Percentiles rank a stretch among this genome's conserved stretches.
phyloP scores from a whole-genome alignment of 768 basidiomycete species.

The Phylloporus rhodoxanthus region DNA sequence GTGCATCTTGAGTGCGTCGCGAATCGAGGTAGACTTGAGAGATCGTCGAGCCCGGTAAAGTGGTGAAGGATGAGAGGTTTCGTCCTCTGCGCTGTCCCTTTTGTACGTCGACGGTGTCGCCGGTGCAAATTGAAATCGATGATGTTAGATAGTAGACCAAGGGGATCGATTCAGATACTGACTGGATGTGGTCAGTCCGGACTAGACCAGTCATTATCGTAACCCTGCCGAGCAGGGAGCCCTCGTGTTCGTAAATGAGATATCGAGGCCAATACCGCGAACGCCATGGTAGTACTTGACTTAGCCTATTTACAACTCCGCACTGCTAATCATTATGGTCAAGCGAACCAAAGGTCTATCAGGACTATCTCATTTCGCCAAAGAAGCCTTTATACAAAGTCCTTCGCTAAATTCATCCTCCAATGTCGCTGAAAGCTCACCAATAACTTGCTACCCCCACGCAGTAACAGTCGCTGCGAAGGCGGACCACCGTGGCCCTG shows the following conservation, averaged over 20 bases:
- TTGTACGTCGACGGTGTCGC: slow-evolving; percentile 9
- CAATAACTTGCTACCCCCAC: neutral
- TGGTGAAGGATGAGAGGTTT: neutral
- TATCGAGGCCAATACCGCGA: no score
- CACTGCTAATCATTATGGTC: slow-evolving; percentile 32
- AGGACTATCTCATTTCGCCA: slow-evolving; percentile 41
- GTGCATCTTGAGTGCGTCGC: slow-evolving; percentile 20
- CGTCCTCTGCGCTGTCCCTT: neutral
- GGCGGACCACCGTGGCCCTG: slow-evolving; percentile 9
- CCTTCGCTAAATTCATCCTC: slow-evolving; percentile 1
- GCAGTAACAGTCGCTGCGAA: neutral
- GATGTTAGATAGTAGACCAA: slow-evolving; percentile 1
- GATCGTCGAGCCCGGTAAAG: slow-evolving; percentile 3
- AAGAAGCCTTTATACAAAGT: slow-evolving; percentile 32
- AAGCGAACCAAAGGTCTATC: slow-evolving; percentile 38
- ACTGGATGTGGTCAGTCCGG: neutral
- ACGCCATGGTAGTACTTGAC: neutral
- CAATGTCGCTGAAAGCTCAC: slow-evolving; percentile 1
- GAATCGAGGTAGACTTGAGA: slow-evolving; percentile 13
- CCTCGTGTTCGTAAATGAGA: neutral
- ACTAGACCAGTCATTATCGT: neutral
- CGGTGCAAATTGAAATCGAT: slow-evolving; percentile 9
- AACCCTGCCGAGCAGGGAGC: neutral
- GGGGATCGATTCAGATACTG: neutral
- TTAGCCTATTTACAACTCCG: slow-evolving; percentile 7